phyloP scores from a whole-genome alignment of 2,329 filamentous ascomycete genomes.

The Xylaria sp. region DNA sequence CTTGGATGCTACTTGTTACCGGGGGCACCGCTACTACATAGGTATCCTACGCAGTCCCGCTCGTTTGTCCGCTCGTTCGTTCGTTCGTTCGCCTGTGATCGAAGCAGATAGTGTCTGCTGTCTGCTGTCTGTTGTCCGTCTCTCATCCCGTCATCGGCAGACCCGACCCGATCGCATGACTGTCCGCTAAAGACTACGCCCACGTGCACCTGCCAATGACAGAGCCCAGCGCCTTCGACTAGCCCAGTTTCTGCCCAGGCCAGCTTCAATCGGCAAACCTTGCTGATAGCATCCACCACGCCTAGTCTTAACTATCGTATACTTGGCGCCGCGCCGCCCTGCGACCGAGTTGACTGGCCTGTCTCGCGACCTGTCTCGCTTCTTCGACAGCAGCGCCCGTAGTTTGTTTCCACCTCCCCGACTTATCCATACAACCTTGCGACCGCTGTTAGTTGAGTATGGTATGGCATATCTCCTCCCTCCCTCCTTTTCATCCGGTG shows the following conservation, averaged over 20 bases:
- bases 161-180: slow-evolving; percentile 26
- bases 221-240: slow-evolving; percentile 31
- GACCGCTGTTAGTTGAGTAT: slow-evolving; percentile 15
- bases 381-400: slow-evolving; percentile 7
- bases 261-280: slow-evolving; percentile 33
- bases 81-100: slow-evolving; percentile 4
- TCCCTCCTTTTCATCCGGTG: slow-evolving; percentile 6
- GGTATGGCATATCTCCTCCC: neutral
- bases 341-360: slow-evolving; percentile 23
- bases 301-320: slow-evolving; percentile 31
- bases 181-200: slow-evolving; percentile 12
- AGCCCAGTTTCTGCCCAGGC: slow-evolving; percentile 27
- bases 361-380: slow-evolving; percentile 17
- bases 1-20: neutral
- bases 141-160: slow-evolving; percentile 5
- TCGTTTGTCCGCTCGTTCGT: slow-evolving; percentile 2
- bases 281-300: slow-evolving; percentile 29
- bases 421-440: slow-evolving; percentile 16
- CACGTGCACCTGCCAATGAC: slow-evolving; percentile 33
- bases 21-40: neutral
- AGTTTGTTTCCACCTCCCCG: slow-evolving; percentile 12
- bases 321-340: slow-evolving; percentile 36
- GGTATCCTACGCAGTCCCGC: neutral
- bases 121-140: neutral
- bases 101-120: neutral